Evolutionary conservation across 768 basidiomycete species (phyloP).

Genomic region (Xerocomellus chrysenteron): DNA sequence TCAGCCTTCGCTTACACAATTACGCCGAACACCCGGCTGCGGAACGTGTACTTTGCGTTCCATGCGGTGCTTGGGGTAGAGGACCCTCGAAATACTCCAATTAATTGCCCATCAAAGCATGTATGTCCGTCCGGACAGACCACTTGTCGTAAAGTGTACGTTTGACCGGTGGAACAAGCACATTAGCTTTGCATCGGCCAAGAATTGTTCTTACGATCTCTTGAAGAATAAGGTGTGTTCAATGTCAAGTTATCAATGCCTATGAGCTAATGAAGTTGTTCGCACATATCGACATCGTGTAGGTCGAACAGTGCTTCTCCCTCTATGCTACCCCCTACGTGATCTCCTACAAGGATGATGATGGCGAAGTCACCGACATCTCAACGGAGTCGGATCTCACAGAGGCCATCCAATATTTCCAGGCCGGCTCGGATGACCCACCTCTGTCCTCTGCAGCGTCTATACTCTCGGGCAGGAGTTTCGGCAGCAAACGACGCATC

Average conservation of each 20-base stretch:
- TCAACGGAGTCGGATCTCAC: constrained; percentile 70
- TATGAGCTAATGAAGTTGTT: background rate
- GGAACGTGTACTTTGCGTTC: constrained; percentile 21
- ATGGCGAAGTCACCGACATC: constrained; percentile 74
- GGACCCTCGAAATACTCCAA: constrained; percentile 3
- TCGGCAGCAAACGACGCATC: constrained; percentile 69
- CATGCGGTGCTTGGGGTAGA: constrained; percentile 3
- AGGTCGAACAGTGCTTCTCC: constrained; percentile 87
- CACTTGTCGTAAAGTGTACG: constrained; percentile 80
- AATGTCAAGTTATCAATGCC: background rate
- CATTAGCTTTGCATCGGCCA: constrained; percentile 77
- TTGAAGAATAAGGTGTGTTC: constrained; percentile 67
- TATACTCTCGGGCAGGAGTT: constrained; percentile 63
- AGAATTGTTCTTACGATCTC: constrained; percentile 74
- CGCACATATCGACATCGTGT: constrained; percentile 4
- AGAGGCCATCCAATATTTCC: constrained; percentile 87
- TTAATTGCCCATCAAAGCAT: constrained; percentile 20
- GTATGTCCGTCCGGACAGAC: constrained; percentile 63
- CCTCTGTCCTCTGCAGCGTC: constrained; percentile 72
- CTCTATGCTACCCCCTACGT: constrained; percentile 67
- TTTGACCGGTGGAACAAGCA: constrained; percentile 73
- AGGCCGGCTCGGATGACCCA: constrained; percentile 69
- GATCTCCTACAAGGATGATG: constrained; percentile 86
- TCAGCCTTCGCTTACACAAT: constrained; percentile 2
- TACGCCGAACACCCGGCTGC: constrained; percentile 15